Evolutionary conservation across 2,329 filamentous ascomycete species (phyloP), one percentile per base, ranked within the genome.

Genomic region (Curvularia spicifera): DNA sequence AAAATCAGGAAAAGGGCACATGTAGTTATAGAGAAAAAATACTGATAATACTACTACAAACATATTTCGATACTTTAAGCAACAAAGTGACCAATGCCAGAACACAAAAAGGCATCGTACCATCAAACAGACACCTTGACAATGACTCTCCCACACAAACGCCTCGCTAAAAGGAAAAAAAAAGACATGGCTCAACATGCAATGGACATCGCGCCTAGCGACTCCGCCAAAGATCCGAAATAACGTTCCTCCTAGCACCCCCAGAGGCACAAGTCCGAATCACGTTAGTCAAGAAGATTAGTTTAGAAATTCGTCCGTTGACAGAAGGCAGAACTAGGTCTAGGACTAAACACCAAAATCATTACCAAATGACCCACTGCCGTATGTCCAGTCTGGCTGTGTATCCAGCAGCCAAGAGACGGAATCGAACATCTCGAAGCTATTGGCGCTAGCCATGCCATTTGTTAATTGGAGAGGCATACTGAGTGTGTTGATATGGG

Each of bases 401-500:
- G 93, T 91, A 75, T 97, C 93, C 59, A 97, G 81, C 82, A 96
- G 92, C 93, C 93, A 97, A 75, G 94, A 91, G 69, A 97, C 84
- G 0, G 93, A 91, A 77, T 97, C 93, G 71, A 96, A 97, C 61
- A 96, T 91, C 75, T 96, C 78, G 33, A 78, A 80, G 45, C 76
- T 77, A 48, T 77, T 80, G 45, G 78, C 77, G 61, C 68, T 80
- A 45, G 61, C 75, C 53, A 72, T 70, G 15, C 67, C 75, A 68
- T 87, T 89, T 9, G 86, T 85, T 54, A 90, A 85, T 64, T 85
- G 83, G 62, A 91, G 89, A 12, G 71, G 73, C 72, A 66, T 83
- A 82, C 61, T 79, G 10, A 76, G 57, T 9, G 74, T 75, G 39
- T 74, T 75, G 31, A 77, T 64, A 53, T 76, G 73, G 0, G 74